Evolutionary conservation across 2,329 filamentous ascomycete genomes (phyloP).

Genomic region (Aotearoamyces nothofagi): DNA sequence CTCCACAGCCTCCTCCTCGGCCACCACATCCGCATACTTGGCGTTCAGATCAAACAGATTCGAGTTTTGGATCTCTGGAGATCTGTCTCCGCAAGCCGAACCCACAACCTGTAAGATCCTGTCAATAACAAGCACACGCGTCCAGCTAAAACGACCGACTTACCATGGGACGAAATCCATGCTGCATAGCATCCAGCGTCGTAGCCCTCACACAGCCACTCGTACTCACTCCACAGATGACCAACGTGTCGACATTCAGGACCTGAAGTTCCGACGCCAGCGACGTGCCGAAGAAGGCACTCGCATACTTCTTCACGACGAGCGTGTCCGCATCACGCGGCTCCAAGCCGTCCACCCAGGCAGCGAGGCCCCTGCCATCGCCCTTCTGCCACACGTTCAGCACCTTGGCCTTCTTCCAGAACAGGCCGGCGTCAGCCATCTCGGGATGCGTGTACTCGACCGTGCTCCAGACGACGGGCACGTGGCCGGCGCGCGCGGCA

Average conservation of each 20-base stretch:
- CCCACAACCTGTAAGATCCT: conserved; percentile 26
- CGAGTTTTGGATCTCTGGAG: conserved; percentile 26
- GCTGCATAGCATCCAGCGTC: conserved; percentile 27
- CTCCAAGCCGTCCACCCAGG: conserved; percentile 23
- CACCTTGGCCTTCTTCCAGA: conserved; percentile 26
- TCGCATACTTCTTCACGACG: conserved; percentile 27
- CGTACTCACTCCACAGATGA: conserved; percentile 31
- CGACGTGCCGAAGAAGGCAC: conserved; percentile 29
- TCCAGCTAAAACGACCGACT: too few relatives aligned
- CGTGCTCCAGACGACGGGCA: conserved; percentile 27
- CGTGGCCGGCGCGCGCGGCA: conserved; percentile 22
- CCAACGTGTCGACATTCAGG: conserved; percentile 25
- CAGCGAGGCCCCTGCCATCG: conserved; percentile 22
- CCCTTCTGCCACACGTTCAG: conserved; percentile 25
- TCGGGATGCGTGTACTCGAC: conserved; percentile 26
- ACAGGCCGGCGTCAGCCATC: conserved; percentile 29
- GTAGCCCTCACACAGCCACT: conserved; percentile 29
- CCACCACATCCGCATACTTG: conserved; percentile 30
- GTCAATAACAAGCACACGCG: too few relatives aligned
- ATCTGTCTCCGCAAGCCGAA: conserved; percentile 29
- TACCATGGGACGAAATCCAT: conserved; percentile 29
- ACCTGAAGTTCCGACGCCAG: conserved; percentile 24
- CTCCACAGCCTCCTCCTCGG: conserved; percentile 24
- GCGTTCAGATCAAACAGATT: conserved; percentile 30
- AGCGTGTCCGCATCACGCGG: conserved; percentile 21